Base-by-base conservation (phyloP, 1,284 basidiomycete species). In the Ganoderma sinense region DNA sequence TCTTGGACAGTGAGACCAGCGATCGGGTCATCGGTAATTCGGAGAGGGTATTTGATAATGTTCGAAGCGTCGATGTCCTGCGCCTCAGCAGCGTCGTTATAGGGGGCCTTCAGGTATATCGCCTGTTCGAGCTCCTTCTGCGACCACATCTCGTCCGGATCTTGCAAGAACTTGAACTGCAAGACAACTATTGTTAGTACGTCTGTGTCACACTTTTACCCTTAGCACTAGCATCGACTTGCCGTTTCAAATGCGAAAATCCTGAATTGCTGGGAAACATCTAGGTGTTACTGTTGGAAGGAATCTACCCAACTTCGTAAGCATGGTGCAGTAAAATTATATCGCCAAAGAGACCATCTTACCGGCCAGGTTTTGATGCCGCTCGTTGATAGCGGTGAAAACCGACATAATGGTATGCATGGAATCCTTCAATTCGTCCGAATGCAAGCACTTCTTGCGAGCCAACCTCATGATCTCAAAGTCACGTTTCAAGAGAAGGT, bases 401-500 rank as follows among this genome's bases (percentile, higher is more conserved):
- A n/a, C n/a, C n/a, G 2, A 74, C 7, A 18, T 0, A 0, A 76
- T 20, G 23, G 64, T 40, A 7, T 41, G 39, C 8, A 62, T 65
- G 1, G 75, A 67, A 18, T 71, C 70, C 20, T 31, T 8, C 1
- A 76, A 31, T 62, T 76, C 77, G 23, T 74, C 71, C 2, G 29
- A n/a, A 29, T 72, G 67, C 0, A 79, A 16, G 10, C 74, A 56
- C 36, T 70, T 68, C 4, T 31, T 69, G 23, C 69, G 65, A 11
- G 75, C 77, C 6, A 69, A 20, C 11, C 67, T 61, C 70, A 80
- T 75, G 31, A 78, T 51, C 7, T 76, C 68, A 23, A 72, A 69
- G 48, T 80, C 74, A 6, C 72, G 71, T 23, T 71, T 66, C 20
- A 80, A 62, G 0, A 80, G 62, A 7, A 80, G 67, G 43, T 75